Evolutionary conservation across 1,284 basidiomycete genomes (phyloP).

Genomic region (Cutaneotrichosporon cyanovorans): DNA sequence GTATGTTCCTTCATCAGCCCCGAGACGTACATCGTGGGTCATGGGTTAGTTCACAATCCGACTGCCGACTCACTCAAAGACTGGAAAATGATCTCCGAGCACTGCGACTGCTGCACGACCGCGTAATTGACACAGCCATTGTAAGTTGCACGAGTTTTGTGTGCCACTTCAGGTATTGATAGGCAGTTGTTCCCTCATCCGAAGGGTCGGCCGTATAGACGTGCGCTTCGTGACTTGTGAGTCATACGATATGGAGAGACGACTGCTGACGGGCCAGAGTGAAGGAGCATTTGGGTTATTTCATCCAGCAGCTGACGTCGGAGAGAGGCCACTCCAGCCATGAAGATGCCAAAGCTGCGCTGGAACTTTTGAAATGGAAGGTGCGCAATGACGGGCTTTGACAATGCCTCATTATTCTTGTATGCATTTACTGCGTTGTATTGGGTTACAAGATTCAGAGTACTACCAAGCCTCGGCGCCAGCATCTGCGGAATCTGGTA

Average conservation of each 20-base stretch:
- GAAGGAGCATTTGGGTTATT: constrained; percentile 64
- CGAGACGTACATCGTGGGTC: constrained; percentile 72
- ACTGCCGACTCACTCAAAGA: constrained; percentile 10
- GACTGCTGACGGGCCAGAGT: constrained; percentile 48
- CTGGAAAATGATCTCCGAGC: constrained; percentile 87
- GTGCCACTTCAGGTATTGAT: background rate
- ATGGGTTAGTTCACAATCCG: constrained; percentile 37
- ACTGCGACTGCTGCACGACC: constrained; percentile 70
- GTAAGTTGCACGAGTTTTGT: constrained; percentile 25
- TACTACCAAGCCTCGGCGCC: constrained; percentile 44
- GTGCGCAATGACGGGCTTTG: background rate
- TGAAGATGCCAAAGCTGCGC: background rate
- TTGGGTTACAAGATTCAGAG: too few species aligned
- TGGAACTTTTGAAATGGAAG: background rate
- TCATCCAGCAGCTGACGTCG: constrained; percentile 54
- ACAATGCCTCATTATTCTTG: too few species aligned
- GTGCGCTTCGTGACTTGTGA: constrained; percentile 70
- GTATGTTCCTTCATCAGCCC: constrained; percentile 63
- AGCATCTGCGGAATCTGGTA: constrained; percentile 40
- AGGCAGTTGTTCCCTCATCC: constrained; percentile 68
- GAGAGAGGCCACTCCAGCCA: background rate
- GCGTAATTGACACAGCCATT: constrained; percentile 72
- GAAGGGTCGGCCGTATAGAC: constrained; percentile 66
- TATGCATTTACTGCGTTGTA: too few species aligned
- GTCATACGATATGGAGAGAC: constrained; percentile 23